Evolutionary conservation across 257 asterid genomes (phyloP).

Genomic region (Solanum appendiculatum): DNA sequence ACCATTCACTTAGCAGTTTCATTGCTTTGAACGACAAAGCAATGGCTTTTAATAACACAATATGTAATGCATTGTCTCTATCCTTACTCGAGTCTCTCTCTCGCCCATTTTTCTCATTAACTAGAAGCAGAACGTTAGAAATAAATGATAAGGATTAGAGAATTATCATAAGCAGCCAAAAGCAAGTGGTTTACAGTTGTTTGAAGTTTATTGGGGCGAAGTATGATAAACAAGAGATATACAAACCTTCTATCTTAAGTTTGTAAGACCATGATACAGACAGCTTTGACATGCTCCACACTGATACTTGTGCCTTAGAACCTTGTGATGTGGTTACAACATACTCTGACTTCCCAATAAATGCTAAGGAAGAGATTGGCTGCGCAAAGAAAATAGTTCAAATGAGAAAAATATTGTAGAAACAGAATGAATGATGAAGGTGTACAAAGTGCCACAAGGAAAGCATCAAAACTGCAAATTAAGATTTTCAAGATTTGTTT

Average conservation of each 20-base stretch:
- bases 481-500: not conserved
- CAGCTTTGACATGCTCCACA: conserved; percentile 74
- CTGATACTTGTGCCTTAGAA: conserved; percentile 40
- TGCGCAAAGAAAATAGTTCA: conserved; percentile 14
- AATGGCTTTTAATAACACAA: not conserved
- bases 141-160: not conserved
- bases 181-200: not conserved
- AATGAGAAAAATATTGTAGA: not conserved
- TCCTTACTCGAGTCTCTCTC: not conserved
- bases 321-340: conserved; percentile 78
- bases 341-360: conserved; percentile 74
- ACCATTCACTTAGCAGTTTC: not conserved
- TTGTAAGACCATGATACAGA: conserved; percentile 65
- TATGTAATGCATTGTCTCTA: not conserved
- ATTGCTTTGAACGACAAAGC: not conserved
- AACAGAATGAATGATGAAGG: not conserved
- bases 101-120: not conserved
- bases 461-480: not conserved
- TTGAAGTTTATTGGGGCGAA: not conserved
- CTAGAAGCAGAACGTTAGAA: not conserved
- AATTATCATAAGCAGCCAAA: not conserved
- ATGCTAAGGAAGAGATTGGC: conserved; percentile 58
- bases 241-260: conserved; percentile 68
- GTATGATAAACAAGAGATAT: not conserved
- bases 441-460: not conserved